Base-by-base conservation (phyloP, 1,139 yeast genomes). In the Yamadazyma mexicana region DNA sequence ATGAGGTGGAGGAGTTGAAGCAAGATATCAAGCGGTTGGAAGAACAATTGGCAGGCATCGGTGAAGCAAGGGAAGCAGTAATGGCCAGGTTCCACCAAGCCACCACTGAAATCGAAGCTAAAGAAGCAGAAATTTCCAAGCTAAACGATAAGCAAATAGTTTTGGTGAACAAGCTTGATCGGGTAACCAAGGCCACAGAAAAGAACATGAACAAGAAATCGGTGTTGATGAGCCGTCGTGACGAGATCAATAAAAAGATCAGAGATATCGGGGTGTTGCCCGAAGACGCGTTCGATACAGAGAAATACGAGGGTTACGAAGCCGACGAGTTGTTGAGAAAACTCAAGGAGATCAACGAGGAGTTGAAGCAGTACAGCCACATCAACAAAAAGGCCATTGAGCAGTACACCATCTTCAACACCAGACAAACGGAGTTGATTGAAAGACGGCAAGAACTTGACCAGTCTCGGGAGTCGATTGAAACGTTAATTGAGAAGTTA, bases 311-410 rank as follows among this genome's bases (percentile, higher is more conserved):
- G 20, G 71, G 65, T 44, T 67, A 64, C 37, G 62, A 66, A 23
- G 76, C 88, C 2, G 79, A 79, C 35, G 72, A 75, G 6, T 58
- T 89, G 27, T 63, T 87, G 35, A 55, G 58, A n/a, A 66, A 75
- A 42, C 69, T 88, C 48, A 81, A 78, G 42, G 62, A 64, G 30
- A 75, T 81, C 5, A 80, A 83, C 37, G 77, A 75, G 31, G 77
- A 75, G 26, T 68, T 89, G 33, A 74, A 77, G 30, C 74, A 79
- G 50, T 85, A 78, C 58, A 77, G 79, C 17, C 95, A 88, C 59
- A 87, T 92, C 42, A 92, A 92, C 63, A 87, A 86, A 56, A 87
- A 88, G 55, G 97, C 98, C 0, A 71, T 87, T 51, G 98, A 91
- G 54, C 96, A 92, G 57, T 87, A 75, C 57, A 69, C 74, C 40